Conservation (phyloP, 1,284 basidiomycete species). For the Caloboletus firmus region DNA sequence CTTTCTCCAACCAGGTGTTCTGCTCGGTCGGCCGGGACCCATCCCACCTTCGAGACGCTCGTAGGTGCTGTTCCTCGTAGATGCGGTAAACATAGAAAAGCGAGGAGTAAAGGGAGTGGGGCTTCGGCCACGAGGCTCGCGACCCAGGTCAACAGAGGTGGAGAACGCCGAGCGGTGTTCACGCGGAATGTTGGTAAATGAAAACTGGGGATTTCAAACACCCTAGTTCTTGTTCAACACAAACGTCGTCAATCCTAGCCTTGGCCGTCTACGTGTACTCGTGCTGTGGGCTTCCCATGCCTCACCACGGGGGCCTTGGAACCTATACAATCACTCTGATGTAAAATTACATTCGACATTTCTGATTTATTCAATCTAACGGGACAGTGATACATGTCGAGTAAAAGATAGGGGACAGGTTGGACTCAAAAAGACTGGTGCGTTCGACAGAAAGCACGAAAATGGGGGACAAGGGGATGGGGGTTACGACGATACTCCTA, state of each 20-base stretch:
- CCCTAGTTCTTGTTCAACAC: too few relatives aligned
- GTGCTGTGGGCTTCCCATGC: background rate
- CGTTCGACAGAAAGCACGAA: background rate
- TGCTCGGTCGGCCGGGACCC: slow-evolving; percentile 43
- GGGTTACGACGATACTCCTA: slow-evolving; percentile 52
- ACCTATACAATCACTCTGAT: background rate
- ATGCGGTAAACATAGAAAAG: slow-evolving; percentile 33
- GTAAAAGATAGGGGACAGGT: slow-evolving; percentile 2
- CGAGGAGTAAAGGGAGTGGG: slow-evolving; percentile 1
- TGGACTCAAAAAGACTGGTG: background rate
- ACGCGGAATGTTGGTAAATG: slow-evolving; percentile 23
- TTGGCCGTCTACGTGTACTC: background rate
- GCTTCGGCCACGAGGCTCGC: slow-evolving; percentile 26
- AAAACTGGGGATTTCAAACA: background rate
- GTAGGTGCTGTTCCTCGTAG: slow-evolving; percentile 54
- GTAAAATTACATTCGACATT: background rate
- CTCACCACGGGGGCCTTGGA: background rate
- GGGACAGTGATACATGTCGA: slow-evolving; percentile 4
- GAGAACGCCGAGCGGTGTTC: slow-evolving; percentile 25
- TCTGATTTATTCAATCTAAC: slow-evolving; percentile 10
- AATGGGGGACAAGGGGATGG: slow-evolving; percentile 10
- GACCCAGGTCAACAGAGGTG: slow-evolving; percentile 31
- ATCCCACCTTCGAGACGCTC: slow-evolving; percentile 64
- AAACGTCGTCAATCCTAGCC: background rate
- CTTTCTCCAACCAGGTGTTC: slow-evolving; percentile 63